Percentiles rank a stretch among this genome's conserved stretches.
These are phyloP conservation scores for Hyparrhenia diplandra DNA, from an alignment of 176 grass and related monocot genomes.

Conservation along the genomic window DNA sequence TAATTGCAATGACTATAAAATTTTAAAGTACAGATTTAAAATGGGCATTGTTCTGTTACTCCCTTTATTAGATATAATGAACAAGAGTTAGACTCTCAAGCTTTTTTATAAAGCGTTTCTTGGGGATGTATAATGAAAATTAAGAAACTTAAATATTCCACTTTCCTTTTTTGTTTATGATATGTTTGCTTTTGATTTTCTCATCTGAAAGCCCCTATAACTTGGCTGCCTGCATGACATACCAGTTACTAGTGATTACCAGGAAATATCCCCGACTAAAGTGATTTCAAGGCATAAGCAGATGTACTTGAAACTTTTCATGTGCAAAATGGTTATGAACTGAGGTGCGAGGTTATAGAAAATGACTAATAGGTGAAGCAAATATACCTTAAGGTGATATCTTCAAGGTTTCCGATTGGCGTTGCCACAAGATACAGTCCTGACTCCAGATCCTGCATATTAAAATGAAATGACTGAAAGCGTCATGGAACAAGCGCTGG, in stretches of 20 bases:
- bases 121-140: too few species aligned
- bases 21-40: neutral
- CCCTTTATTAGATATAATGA: neutral
- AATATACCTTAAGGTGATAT: conserved; percentile 86
- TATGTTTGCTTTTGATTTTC: neutral
- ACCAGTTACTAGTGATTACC: neutral
- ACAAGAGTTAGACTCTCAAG: neutral
- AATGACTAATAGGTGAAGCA: neutral
- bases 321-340: neutral
- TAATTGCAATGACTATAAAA: neutral
- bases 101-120: too few species aligned
- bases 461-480: neutral
- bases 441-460: conserved; percentile 58
- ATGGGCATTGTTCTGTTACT: neutral
- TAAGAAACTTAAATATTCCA: too few species aligned
- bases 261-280: neutral
- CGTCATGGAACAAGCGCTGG: neutral
- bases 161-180: too few species aligned
- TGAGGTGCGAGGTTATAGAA: neutral
- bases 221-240: neutral
- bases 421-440: conserved; percentile 93
- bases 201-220: neutral
- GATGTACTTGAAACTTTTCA: neutral
- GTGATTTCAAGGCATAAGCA: conserved; percentile 4
- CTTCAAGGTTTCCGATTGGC: conserved; percentile 98